phyloP scores from a whole-genome alignment of 306 rosid species.

The Cucumis cinereus region DNA sequence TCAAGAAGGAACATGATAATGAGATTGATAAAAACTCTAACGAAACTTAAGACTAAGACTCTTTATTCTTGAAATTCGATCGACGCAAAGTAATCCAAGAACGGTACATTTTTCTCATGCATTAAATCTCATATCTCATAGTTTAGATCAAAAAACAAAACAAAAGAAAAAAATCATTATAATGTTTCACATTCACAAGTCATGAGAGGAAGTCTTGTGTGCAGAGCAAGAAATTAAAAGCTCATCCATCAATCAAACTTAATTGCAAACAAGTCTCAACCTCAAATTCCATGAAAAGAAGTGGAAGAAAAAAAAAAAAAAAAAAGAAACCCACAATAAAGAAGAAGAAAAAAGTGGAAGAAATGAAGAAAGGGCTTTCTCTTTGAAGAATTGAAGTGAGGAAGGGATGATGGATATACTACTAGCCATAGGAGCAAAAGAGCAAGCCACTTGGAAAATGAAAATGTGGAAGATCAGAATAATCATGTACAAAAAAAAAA shows the following conservation, averaged over 20 bases:
- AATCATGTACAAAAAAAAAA: constrained; percentile 9
- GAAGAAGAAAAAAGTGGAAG: not conserved
- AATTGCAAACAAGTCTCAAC: constrained; percentile 1
- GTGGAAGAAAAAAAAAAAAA: no score
- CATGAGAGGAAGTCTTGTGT: not conserved
- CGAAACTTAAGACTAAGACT: not conserved
- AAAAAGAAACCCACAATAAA: not conserved
- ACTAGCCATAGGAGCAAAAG: not conserved
- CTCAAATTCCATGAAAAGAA: not conserved
- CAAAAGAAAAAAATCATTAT: not conserved
- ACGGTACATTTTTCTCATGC: not conserved
- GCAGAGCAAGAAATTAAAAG: not conserved
- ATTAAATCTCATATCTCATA: not conserved
- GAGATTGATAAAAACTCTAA: not conserved
- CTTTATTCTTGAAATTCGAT: not conserved
- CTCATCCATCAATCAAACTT: constrained; percentile 5
- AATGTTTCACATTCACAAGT: not conserved
- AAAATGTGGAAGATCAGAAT: not conserved
- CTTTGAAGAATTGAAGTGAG: not conserved
- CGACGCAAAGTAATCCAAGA: not conserved
- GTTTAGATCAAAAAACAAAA: not conserved
- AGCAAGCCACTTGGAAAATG: constrained; percentile 2
- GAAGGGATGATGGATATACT: not conserved
- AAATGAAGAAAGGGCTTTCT: not conserved
- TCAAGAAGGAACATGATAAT: not conserved